phyloP scores from a whole-genome alignment of 345 rosid species.

The Dipteronia dyeriana region DNA sequence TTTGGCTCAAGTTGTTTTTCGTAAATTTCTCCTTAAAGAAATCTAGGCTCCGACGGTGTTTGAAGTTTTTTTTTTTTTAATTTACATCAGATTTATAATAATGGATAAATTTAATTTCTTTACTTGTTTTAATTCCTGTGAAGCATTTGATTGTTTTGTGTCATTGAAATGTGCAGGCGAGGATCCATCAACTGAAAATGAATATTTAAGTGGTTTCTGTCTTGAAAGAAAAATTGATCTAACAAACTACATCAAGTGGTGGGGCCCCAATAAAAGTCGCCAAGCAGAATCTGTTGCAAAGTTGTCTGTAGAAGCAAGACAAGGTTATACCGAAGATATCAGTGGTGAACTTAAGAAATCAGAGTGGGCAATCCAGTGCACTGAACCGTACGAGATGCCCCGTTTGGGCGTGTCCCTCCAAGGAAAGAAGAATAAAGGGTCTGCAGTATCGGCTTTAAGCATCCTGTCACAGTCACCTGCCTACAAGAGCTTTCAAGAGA shows the following conservation, averaged over 20 bases:
- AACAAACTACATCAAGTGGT: constrained; percentile 87
- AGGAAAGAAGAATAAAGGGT: constrained; percentile 52
- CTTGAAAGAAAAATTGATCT: constrained; percentile 85
- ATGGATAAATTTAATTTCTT: not conserved
- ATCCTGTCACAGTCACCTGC: constrained; percentile 82
- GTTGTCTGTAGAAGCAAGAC: constrained; percentile 63
- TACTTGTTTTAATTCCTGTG: not conserved
- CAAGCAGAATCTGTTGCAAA: constrained; percentile 64
- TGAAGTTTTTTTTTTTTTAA: no score
- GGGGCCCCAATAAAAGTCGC: constrained; percentile 77
- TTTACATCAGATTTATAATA: not conserved
- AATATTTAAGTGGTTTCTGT: constrained; percentile 69
- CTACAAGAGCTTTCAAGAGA: constrained; percentile 85
- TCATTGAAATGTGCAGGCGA: constrained; percentile 57
- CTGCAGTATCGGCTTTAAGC: constrained; percentile 66
- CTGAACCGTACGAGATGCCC: constrained; percentile 92
- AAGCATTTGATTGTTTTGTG: constrained; percentile 17
- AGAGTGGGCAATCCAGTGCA: constrained; percentile 62
- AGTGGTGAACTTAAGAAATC: constrained; percentile 74
- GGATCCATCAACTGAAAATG: constrained; percentile 72
- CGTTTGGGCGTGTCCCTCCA: constrained; percentile 55
- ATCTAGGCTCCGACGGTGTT: no score
- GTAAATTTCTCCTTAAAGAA: no score
- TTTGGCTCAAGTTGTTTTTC: no score
- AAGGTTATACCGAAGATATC: constrained; percentile 55